Evolutionary conservation across 2,329 filamentous ascomycete genomes (phyloP).

Genomic region (Xylariaceae sp.): DNA sequence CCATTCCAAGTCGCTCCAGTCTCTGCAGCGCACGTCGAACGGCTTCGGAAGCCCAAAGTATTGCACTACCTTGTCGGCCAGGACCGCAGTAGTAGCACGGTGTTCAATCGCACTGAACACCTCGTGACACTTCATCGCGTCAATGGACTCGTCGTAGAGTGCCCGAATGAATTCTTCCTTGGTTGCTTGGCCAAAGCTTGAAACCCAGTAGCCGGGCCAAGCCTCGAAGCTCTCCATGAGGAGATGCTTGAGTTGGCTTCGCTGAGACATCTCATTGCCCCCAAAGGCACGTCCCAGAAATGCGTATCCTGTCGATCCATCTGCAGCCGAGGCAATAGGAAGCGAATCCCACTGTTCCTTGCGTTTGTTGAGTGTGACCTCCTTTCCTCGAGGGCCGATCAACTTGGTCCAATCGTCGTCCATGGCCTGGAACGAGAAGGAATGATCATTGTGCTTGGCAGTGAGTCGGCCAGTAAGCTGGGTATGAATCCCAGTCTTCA

Average conservation of each 20-base stretch:
- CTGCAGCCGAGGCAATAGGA: background rate
- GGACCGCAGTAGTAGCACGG: conserved; percentile 16
- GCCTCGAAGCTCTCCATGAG: conserved; percentile 17
- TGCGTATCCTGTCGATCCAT: background rate
- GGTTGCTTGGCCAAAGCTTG: conserved; percentile 9
- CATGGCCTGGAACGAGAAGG: conserved; percentile 17
- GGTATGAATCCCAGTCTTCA: conserved; percentile 14
- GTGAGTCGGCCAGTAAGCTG: conserved; percentile 11
- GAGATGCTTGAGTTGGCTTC: conserved; percentile 20
- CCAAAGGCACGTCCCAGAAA: conserved; percentile 24
- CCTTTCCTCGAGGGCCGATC: conserved; percentile 13
- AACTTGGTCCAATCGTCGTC: conserved; percentile 20
- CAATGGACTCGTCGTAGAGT: conserved; percentile 9
- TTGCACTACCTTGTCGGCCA: conserved; percentile 17
- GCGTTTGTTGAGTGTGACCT: background rate
- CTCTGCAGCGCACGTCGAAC: conserved; percentile 16
- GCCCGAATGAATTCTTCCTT: conserved; percentile 7
- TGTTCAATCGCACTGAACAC: conserved; percentile 23
- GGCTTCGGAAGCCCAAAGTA: conserved; percentile 13
- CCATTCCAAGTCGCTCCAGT: conserved; percentile 14
- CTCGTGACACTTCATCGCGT: conserved; percentile 16
- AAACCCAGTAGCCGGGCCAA: conserved; percentile 19
- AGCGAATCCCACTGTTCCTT: conserved; percentile 1
- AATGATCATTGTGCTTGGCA: conserved; percentile 11
- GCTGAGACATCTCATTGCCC: conserved; percentile 18